phyloP scores from a whole-genome alignment of 176 grass and related monocot genomes.

The Hsuehochloa calcarea region DNA sequence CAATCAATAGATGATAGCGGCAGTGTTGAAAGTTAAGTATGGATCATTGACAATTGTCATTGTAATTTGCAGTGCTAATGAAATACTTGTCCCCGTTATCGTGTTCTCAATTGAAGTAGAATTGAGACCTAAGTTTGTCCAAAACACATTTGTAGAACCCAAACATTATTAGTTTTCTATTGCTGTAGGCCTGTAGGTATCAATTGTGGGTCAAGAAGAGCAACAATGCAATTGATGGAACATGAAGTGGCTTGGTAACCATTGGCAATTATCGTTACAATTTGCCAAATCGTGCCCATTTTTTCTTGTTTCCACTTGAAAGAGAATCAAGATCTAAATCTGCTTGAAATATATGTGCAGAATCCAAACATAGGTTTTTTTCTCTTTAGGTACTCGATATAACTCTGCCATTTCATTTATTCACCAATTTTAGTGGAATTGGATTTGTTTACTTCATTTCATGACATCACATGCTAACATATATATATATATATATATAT shows the following conservation, averaged over 20 bases:
- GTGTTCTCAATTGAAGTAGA: constrained; percentile 1
- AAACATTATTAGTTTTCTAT: background rate
- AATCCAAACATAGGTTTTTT: background rate
- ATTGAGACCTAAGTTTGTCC: background rate
- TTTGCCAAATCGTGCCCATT: background rate
- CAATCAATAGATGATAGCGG: background rate
- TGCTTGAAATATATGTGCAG: background rate
- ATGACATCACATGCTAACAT: background rate
- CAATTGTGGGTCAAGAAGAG: background rate
- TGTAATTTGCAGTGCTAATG: background rate
- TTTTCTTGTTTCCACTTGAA: background rate
- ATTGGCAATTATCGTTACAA: background rate
- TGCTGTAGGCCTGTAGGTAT: background rate
- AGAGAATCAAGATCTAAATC: background rate
- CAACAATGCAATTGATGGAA: background rate
- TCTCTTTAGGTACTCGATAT: background rate
- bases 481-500: too few relatives aligned
- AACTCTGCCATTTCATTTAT: background rate
- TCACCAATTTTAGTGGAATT: constrained; percentile 1
- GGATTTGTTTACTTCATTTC: background rate
- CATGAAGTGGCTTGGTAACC: background rate
- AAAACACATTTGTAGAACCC: background rate
- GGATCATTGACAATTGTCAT: background rate
- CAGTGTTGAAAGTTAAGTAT: background rate
- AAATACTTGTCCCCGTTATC: background rate